Percentiles rank a stretch among this genome's conserved stretches.
Conservation (phyloP, 805 yeast genomes). For the Candida nitratophila region DNA sequence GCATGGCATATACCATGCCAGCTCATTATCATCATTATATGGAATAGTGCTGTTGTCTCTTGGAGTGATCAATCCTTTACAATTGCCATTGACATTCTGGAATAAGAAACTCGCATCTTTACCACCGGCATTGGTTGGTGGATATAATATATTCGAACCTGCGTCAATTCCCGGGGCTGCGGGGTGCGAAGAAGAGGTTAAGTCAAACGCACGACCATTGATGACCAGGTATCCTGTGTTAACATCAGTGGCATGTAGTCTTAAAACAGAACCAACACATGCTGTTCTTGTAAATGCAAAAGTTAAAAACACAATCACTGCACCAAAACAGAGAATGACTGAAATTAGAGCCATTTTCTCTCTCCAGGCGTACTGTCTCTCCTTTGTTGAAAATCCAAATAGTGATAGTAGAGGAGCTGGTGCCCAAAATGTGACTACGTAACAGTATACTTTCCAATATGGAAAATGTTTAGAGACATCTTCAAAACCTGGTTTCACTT, state of each 20-base stretch:
- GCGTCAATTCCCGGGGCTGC: slow-evolving; percentile 69
- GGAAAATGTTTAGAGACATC: slow-evolving; percentile 18
- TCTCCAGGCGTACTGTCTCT: slow-evolving; percentile 93
- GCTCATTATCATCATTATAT: slow-evolving; percentile 41
- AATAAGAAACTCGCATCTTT: slow-evolving; percentile 77
- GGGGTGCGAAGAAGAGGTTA: slow-evolving; percentile 68
- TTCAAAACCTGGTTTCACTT: slow-evolving; percentile 17
- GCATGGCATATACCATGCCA: slow-evolving; percentile 98
- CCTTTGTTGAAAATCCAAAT: slow-evolving; percentile 73
- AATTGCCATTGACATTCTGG: slow-evolving; percentile 89
- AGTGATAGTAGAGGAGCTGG: slow-evolving; percentile 65
- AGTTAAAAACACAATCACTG: slow-evolving; percentile 76
- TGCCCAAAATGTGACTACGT: slow-evolving; percentile 83
- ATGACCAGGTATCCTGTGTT: slow-evolving; percentile 57
- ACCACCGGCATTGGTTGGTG: slow-evolving; percentile 86
- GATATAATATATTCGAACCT: slow-evolving; percentile 69
- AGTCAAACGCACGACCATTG: slow-evolving; percentile 75
- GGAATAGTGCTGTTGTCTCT: slow-evolving; percentile 69
- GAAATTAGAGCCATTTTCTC: slow-evolving; percentile 86
- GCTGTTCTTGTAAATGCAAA: slow-evolving; percentile 87
- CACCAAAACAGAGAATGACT: slow-evolving; percentile 65
- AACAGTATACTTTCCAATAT: slow-evolving; percentile 81
- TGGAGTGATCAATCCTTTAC: slow-evolving; percentile 72
- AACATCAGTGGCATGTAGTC: slow-evolving; percentile 58
- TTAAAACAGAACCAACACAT: slow-evolving; percentile 42